Evolutionary conservation across 495 filamentous ascomycete genomes (phyloP).

Genomic region (Aspergillus heteromorphus): DNA sequence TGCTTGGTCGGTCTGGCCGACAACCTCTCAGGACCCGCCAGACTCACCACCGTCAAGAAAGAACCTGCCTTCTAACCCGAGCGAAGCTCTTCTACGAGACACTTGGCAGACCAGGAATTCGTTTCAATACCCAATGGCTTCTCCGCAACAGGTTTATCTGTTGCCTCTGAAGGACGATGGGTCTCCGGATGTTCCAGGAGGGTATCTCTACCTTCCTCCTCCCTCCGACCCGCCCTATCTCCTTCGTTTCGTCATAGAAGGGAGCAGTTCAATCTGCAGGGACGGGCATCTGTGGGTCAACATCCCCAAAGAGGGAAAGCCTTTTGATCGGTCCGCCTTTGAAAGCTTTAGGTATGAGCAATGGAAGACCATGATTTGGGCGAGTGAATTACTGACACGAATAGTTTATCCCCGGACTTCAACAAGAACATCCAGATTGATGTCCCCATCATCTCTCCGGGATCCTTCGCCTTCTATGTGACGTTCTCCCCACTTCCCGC

Average conservation of each 20-base stretch:
- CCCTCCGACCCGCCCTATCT: conserved; percentile 64
- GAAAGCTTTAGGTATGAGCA: conserved; percentile 71
- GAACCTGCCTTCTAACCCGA: not conserved
- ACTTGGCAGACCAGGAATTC: not conserved
- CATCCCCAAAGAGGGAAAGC: conserved; percentile 67
- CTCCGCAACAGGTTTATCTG: conserved; percentile 62
- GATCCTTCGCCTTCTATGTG: conserved; percentile 93
- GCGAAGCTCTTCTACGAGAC: not conserved
- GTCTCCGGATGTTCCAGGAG: conserved; percentile 80
- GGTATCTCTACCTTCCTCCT: conserved; percentile 86
- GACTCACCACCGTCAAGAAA: not conserved
- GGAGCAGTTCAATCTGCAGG: conserved; percentile 90
- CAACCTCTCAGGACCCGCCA: not conserved
- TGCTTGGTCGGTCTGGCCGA: not conserved
- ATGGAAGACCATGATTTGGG: conserved; percentile 1
- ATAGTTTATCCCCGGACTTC: conserved; percentile 84
- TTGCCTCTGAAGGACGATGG: conserved; percentile 88
- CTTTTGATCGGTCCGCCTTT: conserved; percentile 72
- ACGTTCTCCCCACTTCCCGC: conserved; percentile 83
- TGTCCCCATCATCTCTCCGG: conserved; percentile 74
- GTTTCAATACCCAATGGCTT: conserved; percentile 20
- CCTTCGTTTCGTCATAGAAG: conserved; percentile 90
- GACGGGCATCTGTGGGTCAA: conserved; percentile 95
- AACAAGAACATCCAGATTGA: conserved; percentile 86
- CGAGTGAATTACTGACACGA: conserved; percentile 19